Evolutionary conservation across 345 rosid species (phyloP).

Genomic region (Citrus hindsii): DNA sequence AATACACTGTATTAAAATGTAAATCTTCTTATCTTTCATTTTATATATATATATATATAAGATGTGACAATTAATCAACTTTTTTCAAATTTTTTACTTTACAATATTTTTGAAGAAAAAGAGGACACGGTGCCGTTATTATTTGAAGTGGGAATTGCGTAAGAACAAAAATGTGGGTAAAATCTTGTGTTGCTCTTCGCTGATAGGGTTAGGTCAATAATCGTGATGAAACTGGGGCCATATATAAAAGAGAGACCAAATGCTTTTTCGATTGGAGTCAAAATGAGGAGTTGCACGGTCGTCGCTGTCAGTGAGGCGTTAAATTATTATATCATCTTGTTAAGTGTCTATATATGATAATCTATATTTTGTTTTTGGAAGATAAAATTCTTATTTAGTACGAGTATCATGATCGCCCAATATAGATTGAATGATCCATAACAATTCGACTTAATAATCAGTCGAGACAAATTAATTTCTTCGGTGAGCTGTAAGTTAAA

Average conservation of each 20-base stretch:
- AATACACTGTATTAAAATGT: no score
- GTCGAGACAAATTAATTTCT: no score
- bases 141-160: constrained; percentile 25
- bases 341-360: no score
- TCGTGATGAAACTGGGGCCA: constrained; percentile 14
- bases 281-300: background rate
- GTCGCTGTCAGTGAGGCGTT: no score
- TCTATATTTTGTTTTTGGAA: no score
- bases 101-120: constrained; percentile 6
- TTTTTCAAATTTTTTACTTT: background rate
- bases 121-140: constrained; percentile 18
- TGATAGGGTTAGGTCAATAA: constrained; percentile 22
- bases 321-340: no score
- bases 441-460: no score
- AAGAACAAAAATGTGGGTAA: constrained; percentile 23
- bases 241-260: background rate
- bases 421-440: no score
- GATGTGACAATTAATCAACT: background rate
- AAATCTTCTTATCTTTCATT: no score
- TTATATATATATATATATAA: background rate
- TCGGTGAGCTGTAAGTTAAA: no score
- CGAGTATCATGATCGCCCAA: no score
- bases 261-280: background rate
- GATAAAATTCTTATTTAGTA: no score
- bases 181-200: constrained; percentile 15